Base-by-base conservation (phyloP, 2,329 filamentous ascomycete genomes). In the Iodosphaeria phyllophila region DNA sequence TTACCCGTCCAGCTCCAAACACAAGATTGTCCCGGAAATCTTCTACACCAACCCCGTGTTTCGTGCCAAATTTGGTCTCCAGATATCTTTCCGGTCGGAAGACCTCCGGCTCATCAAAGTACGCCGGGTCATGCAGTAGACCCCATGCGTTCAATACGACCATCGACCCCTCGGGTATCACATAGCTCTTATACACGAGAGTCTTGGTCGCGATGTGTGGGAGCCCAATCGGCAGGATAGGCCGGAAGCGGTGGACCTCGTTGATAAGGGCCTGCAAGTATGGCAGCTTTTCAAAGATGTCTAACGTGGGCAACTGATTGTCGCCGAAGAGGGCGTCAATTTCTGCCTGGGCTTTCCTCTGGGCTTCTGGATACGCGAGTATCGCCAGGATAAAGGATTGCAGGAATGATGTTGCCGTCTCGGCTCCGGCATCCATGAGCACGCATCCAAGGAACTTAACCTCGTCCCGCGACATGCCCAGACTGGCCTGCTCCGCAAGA, bases 1-100 rank as follows among this genome's bases (percentile, higher is more conserved):
- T n/a, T n/a, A n/a, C n/a, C n/a, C 58, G 45, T 1, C 58, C 58
- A 8, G 44, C 47, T 4, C 57, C 57, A 35, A 58, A 62, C 3
- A 44, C 44, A 31, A 54, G 62, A 32, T 61, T 57, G 29, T 55
- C 50, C 6, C 50, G n/a, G n/a, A n/a, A n/a, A n/a, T n/a, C n/a
- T n/a, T n/a, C n/a, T n/a, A n/a, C n/a, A n/a, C n/a, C n/a, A n/a
- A n/a, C n/a, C n/a, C n/a, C n/a, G n/a, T n/a, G n/a, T n/a, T n/a
- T n/a, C n/a, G n/a, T n/a, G n/a, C n/a, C n/a, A n/a, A n/a, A n/a
- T n/a, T n/a, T n/a, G n/a, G n/a, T n/a, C n/a, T 31, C 42, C 2
- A 33, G 22, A 23, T 32, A 44, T 2, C 38, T 36, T 5, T 40
- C 31, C 5, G 43, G 41, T 14, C 34, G 38, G 31, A 54, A 54